These are phyloP conservation scores for Tricholoma flavovirens DNA, from an alignment of 768 basidiomycete species.

Conservation along the genomic window DNA sequence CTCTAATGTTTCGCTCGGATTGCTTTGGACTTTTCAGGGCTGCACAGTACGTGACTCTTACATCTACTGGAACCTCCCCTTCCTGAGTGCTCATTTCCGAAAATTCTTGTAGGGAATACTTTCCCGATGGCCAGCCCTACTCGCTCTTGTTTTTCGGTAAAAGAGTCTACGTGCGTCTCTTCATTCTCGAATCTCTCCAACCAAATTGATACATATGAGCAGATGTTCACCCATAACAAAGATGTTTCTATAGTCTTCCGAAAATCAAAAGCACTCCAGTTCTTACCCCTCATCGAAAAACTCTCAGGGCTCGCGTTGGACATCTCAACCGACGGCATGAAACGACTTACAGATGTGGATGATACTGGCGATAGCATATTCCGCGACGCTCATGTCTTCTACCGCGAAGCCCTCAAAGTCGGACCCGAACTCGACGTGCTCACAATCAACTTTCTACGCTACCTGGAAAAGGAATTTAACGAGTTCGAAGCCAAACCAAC, in stretches of 20 bases:
- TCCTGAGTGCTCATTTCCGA: not conserved
- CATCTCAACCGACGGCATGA: constrained; percentile 1
- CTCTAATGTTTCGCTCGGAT: not conserved
- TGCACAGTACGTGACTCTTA: not conserved
- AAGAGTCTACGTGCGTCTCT: not conserved
- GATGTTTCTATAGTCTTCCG: not conserved
- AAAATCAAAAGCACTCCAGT: not conserved
- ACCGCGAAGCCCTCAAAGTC: not conserved
- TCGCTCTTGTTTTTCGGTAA: not conserved
- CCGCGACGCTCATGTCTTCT: not conserved
- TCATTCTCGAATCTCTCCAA: not conserved
- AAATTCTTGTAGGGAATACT: not conserved
- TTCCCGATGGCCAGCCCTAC: not conserved
- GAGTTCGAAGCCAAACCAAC: not conserved
- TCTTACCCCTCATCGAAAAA: not conserved
- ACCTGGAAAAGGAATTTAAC: not conserved
- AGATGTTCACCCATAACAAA: not conserved
- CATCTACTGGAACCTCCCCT: not conserved
- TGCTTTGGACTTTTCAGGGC: not conserved
- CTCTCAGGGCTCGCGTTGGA: not conserved
- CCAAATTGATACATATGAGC: not conserved
- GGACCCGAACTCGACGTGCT: not conserved
- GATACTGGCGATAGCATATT: not conserved
- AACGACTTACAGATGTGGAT: not conserved
- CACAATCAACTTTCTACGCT: not conserved